A percentile compares a stretch with the other conserved stretches of the same genome.
Conservation (phyloP, 768 basidiomycete genomes). For the Candolleomyces aberdarensis region DNA sequence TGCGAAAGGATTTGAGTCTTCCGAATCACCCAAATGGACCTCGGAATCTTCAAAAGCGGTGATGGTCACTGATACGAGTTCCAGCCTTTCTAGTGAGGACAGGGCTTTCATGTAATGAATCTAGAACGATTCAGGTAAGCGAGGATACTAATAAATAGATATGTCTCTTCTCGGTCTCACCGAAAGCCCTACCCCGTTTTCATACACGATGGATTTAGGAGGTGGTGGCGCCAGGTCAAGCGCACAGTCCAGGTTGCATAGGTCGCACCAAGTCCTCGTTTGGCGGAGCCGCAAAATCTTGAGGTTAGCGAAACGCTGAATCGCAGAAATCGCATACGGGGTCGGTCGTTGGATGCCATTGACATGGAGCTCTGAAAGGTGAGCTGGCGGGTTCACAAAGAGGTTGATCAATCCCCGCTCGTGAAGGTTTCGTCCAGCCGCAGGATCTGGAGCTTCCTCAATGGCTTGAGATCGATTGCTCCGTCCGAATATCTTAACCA, state of each 20-base stretch:
- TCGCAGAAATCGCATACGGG: neutral
- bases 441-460: neutral
- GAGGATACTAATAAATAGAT: neutral
- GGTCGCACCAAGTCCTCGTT: slow-evolving; percentile 2
- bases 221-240: neutral
- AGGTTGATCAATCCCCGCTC: neutral
- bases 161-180: neutral
- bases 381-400: neutral
- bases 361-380: neutral
- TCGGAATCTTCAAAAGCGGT: neutral
- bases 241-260: neutral
- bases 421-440: neutral
- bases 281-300: neutral
- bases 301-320: neutral
- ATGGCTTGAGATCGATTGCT: neutral
- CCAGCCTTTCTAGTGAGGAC: neutral
- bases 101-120: slow-evolving; percentile 5
- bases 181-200: slow-evolving; percentile 4
- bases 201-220: neutral
- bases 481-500: neutral
- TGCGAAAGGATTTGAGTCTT: neutral
- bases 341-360: neutral
- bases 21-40: neutral
- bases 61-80: neutral
- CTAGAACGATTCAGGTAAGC: neutral